These are phyloP conservation scores for Clavispora santaluciae DNA, from an alignment of 805 yeast species.

Conservation along the genomic window DNA sequence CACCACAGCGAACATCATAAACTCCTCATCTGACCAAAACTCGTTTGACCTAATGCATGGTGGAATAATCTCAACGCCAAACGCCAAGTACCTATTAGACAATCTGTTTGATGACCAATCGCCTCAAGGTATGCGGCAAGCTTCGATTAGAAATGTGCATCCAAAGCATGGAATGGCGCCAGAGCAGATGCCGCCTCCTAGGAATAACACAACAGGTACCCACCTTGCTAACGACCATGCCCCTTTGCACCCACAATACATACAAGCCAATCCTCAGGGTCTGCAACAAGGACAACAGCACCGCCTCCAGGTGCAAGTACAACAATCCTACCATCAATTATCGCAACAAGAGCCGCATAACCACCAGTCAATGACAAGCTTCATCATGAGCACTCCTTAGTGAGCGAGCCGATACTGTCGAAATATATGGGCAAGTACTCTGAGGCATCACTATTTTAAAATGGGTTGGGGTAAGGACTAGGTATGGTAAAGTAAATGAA, in stretches of 20 bases:
- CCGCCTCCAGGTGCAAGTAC: background rate
- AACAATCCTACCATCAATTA: background rate
- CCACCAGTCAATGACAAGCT: conserved; percentile 5
- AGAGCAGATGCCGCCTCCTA: conserved; percentile 15
- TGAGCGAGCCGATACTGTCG: too few relatives aligned
- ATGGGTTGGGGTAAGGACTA: background rate
- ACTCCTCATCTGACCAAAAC: conserved; percentile 34
- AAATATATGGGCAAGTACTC: too few relatives aligned
- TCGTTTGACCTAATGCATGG: conserved; percentile 34
- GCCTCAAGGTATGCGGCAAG: conserved; percentile 18
- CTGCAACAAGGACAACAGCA: background rate
- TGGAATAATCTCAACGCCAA: conserved; percentile 36
- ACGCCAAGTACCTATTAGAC: conserved; percentile 36
- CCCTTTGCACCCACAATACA: background rate
- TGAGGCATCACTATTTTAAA: background rate
- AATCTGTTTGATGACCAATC: conserved; percentile 38
- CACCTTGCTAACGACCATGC: background rate
- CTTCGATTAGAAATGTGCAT: background rate
- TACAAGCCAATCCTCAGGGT: background rate
- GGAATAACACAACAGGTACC: conserved; percentile 11
- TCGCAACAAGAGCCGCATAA: background rate
- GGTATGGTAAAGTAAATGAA: too few relatives aligned
- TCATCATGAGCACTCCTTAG: conserved; percentile 43
- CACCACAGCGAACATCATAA: conserved; percentile 26
- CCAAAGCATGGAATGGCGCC: conserved; percentile 2